Conservation (phyloP, 2,329 filamentous ascomycete genomes). For the Neodidymelliopsis sp. region DNA sequence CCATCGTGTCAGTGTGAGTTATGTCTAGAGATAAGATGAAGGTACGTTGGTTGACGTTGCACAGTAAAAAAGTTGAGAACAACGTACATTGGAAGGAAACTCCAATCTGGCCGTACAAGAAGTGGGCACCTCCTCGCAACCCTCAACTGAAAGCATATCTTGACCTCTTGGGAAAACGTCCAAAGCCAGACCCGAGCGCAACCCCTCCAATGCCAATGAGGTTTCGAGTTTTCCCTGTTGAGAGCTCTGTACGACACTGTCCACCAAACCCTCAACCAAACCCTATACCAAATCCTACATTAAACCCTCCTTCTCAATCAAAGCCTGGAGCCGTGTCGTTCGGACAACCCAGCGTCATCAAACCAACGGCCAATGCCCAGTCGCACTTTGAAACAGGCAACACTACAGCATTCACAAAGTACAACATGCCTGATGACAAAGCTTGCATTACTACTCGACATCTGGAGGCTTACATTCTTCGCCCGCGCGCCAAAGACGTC, state of each 20-base stretch:
- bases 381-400: background rate
- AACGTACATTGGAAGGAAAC: background rate
- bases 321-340: background rate
- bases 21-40: too few species aligned
- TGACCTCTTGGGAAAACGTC: background rate
- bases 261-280: background rate
- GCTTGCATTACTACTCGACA: background rate
- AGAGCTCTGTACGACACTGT: background rate
- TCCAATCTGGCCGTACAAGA: background rate
- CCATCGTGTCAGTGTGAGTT: too few species aligned
- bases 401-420: background rate
- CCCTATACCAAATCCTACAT: too few species aligned
- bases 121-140: background rate
- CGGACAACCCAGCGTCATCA: slow-evolving; percentile 7
- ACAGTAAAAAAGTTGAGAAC: too few species aligned
- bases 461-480: slow-evolving; percentile 8
- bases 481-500: background rate
- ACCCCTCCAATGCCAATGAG: too few species aligned
- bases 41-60: too few species aligned
- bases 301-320: background rate
- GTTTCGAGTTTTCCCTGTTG: too few species aligned
- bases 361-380: background rate
- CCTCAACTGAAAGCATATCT: background rate
- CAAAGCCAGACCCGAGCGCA: too few species aligned
- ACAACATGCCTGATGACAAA: background rate